Conservation (phyloP, 352 stramenopile species). For the Phytopythium boreale region DNA sequence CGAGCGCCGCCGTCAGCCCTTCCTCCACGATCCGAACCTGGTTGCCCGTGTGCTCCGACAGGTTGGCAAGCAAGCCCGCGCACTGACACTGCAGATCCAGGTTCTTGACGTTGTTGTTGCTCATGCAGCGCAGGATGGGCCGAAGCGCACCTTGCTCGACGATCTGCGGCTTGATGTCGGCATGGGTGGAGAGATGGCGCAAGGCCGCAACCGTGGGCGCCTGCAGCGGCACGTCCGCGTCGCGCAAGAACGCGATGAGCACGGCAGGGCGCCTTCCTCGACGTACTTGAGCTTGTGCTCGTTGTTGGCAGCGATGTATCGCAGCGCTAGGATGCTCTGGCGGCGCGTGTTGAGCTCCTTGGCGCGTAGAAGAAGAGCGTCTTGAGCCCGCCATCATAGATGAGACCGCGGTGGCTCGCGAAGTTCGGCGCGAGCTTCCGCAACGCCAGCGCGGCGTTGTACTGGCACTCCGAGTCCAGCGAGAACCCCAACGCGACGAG, state of each 20-base stretch:
- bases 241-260: conserved; percentile 87
- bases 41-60: conserved; percentile 91
- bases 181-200: conserved; percentile 86
- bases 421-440: conserved; percentile 94
- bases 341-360: conserved; percentile 92
- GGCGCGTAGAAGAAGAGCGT: conserved; percentile 90
- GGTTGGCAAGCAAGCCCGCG: conserved; percentile 91
- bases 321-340: conserved; percentile 86
- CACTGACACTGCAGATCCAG: conserved; percentile 93
- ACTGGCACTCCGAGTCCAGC: conserved; percentile 92
- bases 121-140: conserved; percentile 87
- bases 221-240: conserved; percentile 88
- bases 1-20: conserved; percentile 81
- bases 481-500: conserved; percentile 90
- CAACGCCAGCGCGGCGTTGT: conserved; percentile 92
- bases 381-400: conserved; percentile 88
- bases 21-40: conserved; percentile 92
- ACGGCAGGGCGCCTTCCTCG: conserved; percentile 83
- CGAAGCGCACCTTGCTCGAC: conserved; percentile 79
- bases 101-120: conserved; percentile 59
- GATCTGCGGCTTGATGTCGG: conserved; percentile 86
- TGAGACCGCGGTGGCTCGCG: conserved; percentile 80
- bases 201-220: conserved; percentile 88
- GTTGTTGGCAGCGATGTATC: conserved; percentile 88
- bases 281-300: conserved; percentile 87